Evolutionary conservation across 1,284 basidiomycete genomes (phyloP), one percentile per base, ranked within the genome.

Genomic region (Malassezia sp.): DNA sequence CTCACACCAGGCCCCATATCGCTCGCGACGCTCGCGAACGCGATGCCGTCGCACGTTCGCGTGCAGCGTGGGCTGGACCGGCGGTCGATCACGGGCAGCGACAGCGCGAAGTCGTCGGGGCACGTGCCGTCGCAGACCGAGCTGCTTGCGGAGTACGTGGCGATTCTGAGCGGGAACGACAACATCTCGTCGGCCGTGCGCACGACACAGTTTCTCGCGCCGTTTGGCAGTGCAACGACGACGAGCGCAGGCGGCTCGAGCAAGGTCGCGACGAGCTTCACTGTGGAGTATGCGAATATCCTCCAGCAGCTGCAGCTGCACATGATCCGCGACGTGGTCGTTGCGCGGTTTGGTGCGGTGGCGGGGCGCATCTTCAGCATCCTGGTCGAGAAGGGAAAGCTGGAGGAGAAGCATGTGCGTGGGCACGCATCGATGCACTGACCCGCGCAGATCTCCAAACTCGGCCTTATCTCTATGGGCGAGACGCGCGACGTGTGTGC

Each of bases 321-420:
- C 15, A 74, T 91, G 11, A 71, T 95, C 28, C 84, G 88, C 61
- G 80, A 83, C 15, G 77, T 89, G 21, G 79, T 90, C 28, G 75
- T 82, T 57, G 84, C 90, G 59, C 79, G 82, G 56, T 82, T 89
- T 64, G 89, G 89, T n/a, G 76, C 81, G 14, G 80, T 82, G 33
- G 89, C 85, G 11, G 81, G 89, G 2, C 77, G 90, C 28, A 82
- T 96, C 42, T 74, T 96, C 52, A 78, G 83, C 40, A 75, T 95
- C 17, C 72, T 97, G 23, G 72, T 85, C 39, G 80, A 83, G 45
- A 82, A 81, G n/a, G 87, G 86, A n/a, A 93, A 93, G 72, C 81
- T 91, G 74, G 86, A 90, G 53, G 91, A 96, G 71, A 90, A 91
- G 67, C 86, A 89, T 74, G 86, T 85, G 49, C 49, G 78, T 73